Percentiles rank a stretch among this genome's conserved stretches.
These are phyloP conservation scores for Stylonectria norvegica DNA, from an alignment of 2,329 filamentous ascomycete species.

Conservation along the genomic window DNA sequence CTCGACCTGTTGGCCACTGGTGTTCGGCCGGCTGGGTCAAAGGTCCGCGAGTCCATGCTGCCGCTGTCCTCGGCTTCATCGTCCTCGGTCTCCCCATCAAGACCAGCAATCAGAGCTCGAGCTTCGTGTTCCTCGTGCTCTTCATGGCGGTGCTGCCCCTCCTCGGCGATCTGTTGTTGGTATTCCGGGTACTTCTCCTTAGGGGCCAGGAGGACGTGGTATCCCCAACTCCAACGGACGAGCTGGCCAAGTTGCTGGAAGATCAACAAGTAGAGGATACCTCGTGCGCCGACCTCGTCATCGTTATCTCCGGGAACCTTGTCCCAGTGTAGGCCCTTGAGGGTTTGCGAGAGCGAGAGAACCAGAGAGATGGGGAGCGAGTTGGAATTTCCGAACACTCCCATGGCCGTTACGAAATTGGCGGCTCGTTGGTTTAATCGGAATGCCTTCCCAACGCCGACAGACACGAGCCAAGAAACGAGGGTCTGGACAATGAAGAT, in stretches of 20 bases:
- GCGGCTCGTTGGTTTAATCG: slow-evolving; percentile 78
- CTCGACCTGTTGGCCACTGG: slow-evolving; percentile 50
- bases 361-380: slow-evolving; percentile 96
- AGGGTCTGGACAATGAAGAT: slow-evolving; percentile 88
- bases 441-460: slow-evolving; percentile 68
- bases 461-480: slow-evolving; percentile 77
- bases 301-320: slow-evolving; percentile 89
- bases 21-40: slow-evolving; percentile 55
- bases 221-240: slow-evolving; percentile 97
- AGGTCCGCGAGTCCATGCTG: slow-evolving; percentile 45
- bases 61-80: slow-evolving; percentile 34
- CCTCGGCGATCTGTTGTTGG: slow-evolving; percentile 50
- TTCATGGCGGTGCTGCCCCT: slow-evolving; percentile 56
- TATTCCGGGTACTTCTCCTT: slow-evolving; percentile 69
- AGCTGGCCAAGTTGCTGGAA: slow-evolving; percentile 97
- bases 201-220: slow-evolving; percentile 88
- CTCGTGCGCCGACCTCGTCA: slow-evolving; percentile 87
- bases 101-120: slow-evolving; percentile 40
- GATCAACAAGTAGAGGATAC: slow-evolving; percentile 91
- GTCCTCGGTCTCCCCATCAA: slow-evolving; percentile 38
- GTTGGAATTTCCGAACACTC: slow-evolving; percentile 96
- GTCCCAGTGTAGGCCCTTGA: slow-evolving; percentile 91
- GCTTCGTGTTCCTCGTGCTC: slow-evolving; percentile 42
- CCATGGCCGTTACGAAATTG: slow-evolving; percentile 98
- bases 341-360: slow-evolving; percentile 86